Percentiles rank a stretch among this genome's conserved stretches.
Conservation (phyloP, 768 basidiomycete genomes). For the Dendrothele bispora region DNA sequence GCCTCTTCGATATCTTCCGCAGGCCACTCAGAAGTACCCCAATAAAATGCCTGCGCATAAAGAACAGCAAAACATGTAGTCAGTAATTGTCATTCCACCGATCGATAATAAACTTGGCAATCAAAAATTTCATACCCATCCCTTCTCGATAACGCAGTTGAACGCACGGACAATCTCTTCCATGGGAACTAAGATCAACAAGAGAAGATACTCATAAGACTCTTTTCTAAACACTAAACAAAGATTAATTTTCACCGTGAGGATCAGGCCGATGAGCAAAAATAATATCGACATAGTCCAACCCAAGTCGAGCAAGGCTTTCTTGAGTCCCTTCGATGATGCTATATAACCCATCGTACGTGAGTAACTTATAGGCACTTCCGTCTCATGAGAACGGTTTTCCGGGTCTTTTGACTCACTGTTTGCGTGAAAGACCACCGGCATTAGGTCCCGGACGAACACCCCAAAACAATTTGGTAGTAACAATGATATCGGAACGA, state of each 20-base stretch:
- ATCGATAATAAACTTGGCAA: not conserved
- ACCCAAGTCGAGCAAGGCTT: conserved; percentile 61
- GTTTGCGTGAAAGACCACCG: conserved; percentile 55
- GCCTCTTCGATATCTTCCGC: conserved; percentile 69
- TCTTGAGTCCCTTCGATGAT: conserved; percentile 75
- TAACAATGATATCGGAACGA: conserved; percentile 67
- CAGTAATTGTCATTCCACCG: conserved; percentile 10
- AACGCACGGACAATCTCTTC: conserved; percentile 82
- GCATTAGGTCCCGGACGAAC: conserved; percentile 56
- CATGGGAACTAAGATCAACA: conserved; percentile 51
- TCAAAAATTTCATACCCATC: conserved; percentile 44
- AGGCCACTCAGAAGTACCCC: conserved; percentile 81
- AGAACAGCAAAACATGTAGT: no score
- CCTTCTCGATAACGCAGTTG: conserved; percentile 72
- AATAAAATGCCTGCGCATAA: conserved; percentile 54
- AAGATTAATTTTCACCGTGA: no score
- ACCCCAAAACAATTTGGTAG: conserved; percentile 82
- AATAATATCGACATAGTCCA: conserved; percentile 74
- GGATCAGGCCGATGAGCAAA: conserved; percentile 69
- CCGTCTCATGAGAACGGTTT: no score
- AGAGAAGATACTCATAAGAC: not conserved
- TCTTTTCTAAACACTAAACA: conserved; percentile 6
- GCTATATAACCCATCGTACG: conserved; percentile 34
- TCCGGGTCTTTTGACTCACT: conserved; percentile 47
- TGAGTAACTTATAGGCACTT: no score